phyloP scores from a whole-genome alignment of 2,329 filamentous ascomycete species.

The Fonsecaea nubica region DNA sequence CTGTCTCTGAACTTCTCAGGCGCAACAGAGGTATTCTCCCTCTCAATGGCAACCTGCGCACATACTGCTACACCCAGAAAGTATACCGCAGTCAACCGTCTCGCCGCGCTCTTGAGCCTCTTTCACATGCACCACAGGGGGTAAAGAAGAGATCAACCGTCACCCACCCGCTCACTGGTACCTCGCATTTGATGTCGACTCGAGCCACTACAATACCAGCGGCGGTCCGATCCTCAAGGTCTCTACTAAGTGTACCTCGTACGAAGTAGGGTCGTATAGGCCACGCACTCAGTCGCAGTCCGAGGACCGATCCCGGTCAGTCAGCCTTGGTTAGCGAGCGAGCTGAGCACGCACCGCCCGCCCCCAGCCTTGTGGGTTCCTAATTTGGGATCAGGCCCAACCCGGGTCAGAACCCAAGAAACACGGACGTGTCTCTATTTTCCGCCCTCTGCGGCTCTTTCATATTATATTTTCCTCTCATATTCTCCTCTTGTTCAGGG shows the following conservation, averaged over 20 bases:
- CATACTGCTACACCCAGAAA: too few relatives aligned
- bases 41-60: too few relatives aligned
- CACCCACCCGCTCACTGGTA: not conserved
- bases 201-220: not conserved
- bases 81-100: too few relatives aligned
- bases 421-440: not conserved
- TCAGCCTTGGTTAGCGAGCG: not conserved
- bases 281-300: constrained; percentile 1
- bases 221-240: not conserved
- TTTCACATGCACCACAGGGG: too few relatives aligned
- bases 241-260: too few relatives aligned
- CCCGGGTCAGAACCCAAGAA: constrained; percentile 7
- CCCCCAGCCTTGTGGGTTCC: constrained; percentile 11
- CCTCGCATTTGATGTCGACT: not conserved
- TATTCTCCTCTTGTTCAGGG: not conserved
- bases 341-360: constrained; percentile 12
- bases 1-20: too few relatives aligned
- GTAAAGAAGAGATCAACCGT: not conserved
- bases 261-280: not conserved
- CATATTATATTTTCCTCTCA: too few relatives aligned
- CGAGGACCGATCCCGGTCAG: not conserved
- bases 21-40: too few relatives aligned
- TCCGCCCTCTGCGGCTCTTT: not conserved
- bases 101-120: too few relatives aligned
- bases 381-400: constrained; percentile 15